phyloP scores from a whole-genome alignment of 345 rosid species.

The Xanthoceras sorbifolium region DNA sequence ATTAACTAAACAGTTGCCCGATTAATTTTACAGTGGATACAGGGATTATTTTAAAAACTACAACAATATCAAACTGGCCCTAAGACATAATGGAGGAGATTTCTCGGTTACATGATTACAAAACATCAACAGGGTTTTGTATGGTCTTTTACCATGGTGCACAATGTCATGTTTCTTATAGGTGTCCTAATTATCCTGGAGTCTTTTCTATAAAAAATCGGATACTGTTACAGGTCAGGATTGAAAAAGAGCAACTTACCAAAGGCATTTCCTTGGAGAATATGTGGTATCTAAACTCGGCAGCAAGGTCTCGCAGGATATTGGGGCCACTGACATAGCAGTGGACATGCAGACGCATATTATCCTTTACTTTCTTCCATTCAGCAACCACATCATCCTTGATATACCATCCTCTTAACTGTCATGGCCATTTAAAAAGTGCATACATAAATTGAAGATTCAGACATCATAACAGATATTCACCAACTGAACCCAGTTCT shows the following conservation, averaged over 20 bases:
- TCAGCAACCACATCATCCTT: constrained; percentile 94
- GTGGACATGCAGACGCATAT: constrained; percentile 65
- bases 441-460: neutral
- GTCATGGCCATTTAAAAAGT: constrained; percentile 14
- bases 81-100: neutral
- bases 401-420: constrained; percentile 84
- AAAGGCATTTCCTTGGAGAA: constrained; percentile 91
- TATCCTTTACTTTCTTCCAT: constrained; percentile 76
- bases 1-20: too few relatives aligned
- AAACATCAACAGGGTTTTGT: neutral
- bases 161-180: neutral
- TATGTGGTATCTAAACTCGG: constrained; percentile 87
- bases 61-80: too few relatives aligned
- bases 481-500: neutral
- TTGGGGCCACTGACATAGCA: constrained; percentile 85
- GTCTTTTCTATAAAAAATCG: neutral
- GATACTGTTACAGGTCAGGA: neutral
- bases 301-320: constrained; percentile 66
- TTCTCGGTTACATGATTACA: neutral
- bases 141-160: neutral
- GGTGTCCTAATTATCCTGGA: constrained; percentile 5
- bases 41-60: too few relatives aligned
- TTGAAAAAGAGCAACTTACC: constrained; percentile 41
- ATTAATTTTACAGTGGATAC: too few relatives aligned
- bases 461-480: neutral